These are phyloP conservation scores for Isabelozyma rhagii DNA, from an alignment of 805 yeast species.

Conservation along the genomic window DNA sequence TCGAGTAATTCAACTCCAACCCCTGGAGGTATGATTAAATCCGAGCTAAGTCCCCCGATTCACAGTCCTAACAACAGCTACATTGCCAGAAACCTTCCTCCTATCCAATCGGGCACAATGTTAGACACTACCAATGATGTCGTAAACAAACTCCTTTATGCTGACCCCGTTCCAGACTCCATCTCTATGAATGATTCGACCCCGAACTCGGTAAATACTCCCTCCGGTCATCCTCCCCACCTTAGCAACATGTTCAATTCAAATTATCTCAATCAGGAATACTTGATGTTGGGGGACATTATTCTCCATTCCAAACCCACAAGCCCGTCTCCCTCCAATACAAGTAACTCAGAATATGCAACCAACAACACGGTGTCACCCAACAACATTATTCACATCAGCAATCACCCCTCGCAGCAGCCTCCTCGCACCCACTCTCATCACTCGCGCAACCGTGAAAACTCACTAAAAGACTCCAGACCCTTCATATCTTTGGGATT, in stretches of 20 bases:
- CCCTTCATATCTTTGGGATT: constrained; percentile 39
- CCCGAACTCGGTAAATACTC: constrained; percentile 4
- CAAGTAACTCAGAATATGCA: constrained; percentile 14
- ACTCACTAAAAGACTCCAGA: constrained; percentile 23
- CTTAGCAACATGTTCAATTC: constrained; percentile 28
- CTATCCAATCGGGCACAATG: constrained; percentile 11
- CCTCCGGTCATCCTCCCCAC: not conserved
- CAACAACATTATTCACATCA: constrained; percentile 1
- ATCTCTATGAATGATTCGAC: constrained; percentile 3
- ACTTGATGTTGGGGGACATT: constrained; percentile 49
- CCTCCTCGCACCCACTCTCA: not conserved
- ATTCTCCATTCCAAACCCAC: constrained; percentile 38
- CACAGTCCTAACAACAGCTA: not conserved
- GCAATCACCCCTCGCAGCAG: constrained; percentile 2
- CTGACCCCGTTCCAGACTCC: constrained; percentile 10
- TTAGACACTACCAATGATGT: constrained; percentile 28
- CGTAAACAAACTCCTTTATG: constrained; percentile 16
- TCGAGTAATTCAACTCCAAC: not conserved
- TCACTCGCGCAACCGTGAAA: not conserved
- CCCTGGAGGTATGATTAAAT: not conserved
- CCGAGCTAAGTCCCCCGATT: not conserved
- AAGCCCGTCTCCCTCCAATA: constrained; percentile 37
- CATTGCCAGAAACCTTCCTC: not conserved
- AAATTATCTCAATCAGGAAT: constrained; percentile 49
- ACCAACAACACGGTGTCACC: not conserved